Evolutionary conservation across 2,329 filamentous ascomycete species (phyloP).

Genomic region (Tympanopsis confertula): DNA sequence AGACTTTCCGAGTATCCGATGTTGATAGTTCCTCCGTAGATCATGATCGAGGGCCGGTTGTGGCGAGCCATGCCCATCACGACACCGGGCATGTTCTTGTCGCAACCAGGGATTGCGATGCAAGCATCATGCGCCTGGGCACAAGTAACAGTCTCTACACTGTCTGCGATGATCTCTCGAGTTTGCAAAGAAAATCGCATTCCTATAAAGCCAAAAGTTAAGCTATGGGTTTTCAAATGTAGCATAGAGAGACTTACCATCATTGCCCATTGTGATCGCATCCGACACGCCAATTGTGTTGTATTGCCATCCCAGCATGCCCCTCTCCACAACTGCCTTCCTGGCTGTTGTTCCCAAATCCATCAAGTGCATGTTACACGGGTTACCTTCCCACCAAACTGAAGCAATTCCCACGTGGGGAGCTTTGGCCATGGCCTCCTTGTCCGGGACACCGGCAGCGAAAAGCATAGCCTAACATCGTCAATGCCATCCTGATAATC

Average conservation of each 20-base stretch:
- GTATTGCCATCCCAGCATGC: slow-evolving; percentile 60
- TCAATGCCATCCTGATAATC: slow-evolving; percentile 1
- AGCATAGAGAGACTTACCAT: slow-evolving; percentile 26
- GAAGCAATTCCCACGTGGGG: slow-evolving; percentile 57
- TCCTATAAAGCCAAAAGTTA: slow-evolving; percentile 21
- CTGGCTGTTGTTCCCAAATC: slow-evolving; percentile 56
- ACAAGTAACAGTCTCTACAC: slow-evolving; percentile 51
- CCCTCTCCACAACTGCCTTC: slow-evolving; percentile 43
- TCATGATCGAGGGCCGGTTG: slow-evolving; percentile 54
- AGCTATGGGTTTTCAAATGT: neutral
- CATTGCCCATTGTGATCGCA: slow-evolving; percentile 58
- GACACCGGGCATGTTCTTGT: slow-evolving; percentile 58
- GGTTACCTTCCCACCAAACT: slow-evolving; percentile 64
- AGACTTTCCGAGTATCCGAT: slow-evolving; percentile 48
- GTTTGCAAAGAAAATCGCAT: slow-evolving; percentile 59
- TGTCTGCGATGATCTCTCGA: slow-evolving; percentile 56
- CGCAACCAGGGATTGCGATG: slow-evolving; percentile 56
- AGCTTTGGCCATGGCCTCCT: slow-evolving; percentile 48
- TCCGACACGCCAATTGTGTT: slow-evolving; percentile 52
- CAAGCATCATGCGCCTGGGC: slow-evolving; percentile 58
- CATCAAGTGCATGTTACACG: slow-evolving; percentile 47
- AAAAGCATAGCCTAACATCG: slow-evolving; percentile 44
- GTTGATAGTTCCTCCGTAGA: slow-evolving; percentile 56
- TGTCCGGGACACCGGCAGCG: slow-evolving; percentile 52
- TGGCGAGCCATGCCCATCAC: slow-evolving; percentile 37